Evolutionary conservation across 768 basidiomycete species (phyloP).

Genomic region (Leccinum broughii): DNA sequence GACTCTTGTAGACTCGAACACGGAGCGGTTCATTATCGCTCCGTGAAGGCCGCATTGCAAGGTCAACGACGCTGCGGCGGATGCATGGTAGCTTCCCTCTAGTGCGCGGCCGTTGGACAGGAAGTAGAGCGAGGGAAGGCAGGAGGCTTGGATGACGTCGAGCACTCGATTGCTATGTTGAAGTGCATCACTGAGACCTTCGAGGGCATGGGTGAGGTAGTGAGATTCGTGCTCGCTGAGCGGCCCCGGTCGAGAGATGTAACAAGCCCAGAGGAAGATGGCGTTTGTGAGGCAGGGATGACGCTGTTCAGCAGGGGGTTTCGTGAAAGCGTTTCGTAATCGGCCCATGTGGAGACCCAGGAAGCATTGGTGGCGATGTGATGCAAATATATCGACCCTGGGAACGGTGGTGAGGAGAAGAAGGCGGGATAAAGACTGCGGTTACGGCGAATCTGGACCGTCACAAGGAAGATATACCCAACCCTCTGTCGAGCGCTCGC

Average conservation of each 20-base stretch:
- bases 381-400: slow-evolving; percentile 74
- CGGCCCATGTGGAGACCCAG: slow-evolving; percentile 68
- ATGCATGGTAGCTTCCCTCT: slow-evolving; percentile 79
- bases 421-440: slow-evolving; percentile 2
- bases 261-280: slow-evolving; percentile 83
- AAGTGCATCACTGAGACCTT: slow-evolving; percentile 63
- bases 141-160: slow-evolving; percentile 77
- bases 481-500: too few species aligned
- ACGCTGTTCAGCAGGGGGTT: slow-evolving; percentile 57
- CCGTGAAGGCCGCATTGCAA: slow-evolving; percentile 72
- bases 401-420: slow-evolving; percentile 12
- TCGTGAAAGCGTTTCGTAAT: slow-evolving; percentile 59
- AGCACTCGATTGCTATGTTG: slow-evolving; percentile 53
- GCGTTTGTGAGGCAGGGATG: slow-evolving; percentile 79
- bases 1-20: slow-evolving; percentile 37
- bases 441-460: too few species aligned
- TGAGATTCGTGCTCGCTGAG: slow-evolving; percentile 71
- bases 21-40: slow-evolving; percentile 34
- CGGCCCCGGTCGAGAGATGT: slow-evolving; percentile 69
- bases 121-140: slow-evolving; percentile 74
- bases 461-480: too few species aligned
- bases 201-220: slow-evolving; percentile 65
- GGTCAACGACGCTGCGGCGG: slow-evolving; percentile 70
- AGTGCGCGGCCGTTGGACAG: slow-evolving; percentile 71
- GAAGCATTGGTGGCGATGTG: slow-evolving; percentile 74